Evolutionary conservation across 2,329 filamentous ascomycete species (phyloP).

Genomic region (Aspergillus alliaceus): DNA sequence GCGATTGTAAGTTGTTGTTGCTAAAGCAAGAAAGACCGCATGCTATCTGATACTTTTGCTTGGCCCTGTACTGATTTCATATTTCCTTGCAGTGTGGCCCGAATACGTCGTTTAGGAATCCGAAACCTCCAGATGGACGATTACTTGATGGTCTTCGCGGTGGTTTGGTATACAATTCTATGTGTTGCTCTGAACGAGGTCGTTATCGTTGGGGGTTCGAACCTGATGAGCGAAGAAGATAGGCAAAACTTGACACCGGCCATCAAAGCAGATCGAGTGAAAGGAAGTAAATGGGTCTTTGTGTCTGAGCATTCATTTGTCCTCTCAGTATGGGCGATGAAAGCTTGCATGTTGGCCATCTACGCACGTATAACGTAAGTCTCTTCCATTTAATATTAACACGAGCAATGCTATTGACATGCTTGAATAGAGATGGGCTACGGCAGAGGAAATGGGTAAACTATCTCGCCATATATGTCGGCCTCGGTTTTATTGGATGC

Average conservation of each 20-base stretch:
- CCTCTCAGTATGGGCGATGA: conserved; percentile 53
- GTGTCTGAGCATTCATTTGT: conserved; percentile 64
- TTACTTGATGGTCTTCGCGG: conserved; percentile 55
- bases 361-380: conserved; percentile 52
- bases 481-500: conserved; percentile 48
- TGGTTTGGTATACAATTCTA: conserved; percentile 57
- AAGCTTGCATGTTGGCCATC: conserved; percentile 55
- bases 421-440: conserved; percentile 28
- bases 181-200: conserved; percentile 57
- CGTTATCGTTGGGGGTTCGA: conserved; percentile 56
- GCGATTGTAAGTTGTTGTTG: conserved; percentile 39
- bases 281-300: conserved; percentile 63
- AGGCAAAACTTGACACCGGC: conserved; percentile 46
- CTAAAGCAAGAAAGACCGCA: conserved; percentile 14
- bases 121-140: conserved; percentile 57
- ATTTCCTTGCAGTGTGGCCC: conserved; percentile 33
- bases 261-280: conserved; percentile 43
- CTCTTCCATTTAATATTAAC: background rate
- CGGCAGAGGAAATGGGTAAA: conserved; percentile 37
- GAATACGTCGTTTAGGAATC: conserved; percentile 46
- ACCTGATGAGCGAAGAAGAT: conserved; percentile 56
- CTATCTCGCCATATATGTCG: conserved; percentile 44
- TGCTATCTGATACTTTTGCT: background rate
- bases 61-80: background rate
- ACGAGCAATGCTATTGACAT: background rate